phyloP scores from a whole-genome alignment of 208 protist species.

The Porcisia hertigi region DNA sequence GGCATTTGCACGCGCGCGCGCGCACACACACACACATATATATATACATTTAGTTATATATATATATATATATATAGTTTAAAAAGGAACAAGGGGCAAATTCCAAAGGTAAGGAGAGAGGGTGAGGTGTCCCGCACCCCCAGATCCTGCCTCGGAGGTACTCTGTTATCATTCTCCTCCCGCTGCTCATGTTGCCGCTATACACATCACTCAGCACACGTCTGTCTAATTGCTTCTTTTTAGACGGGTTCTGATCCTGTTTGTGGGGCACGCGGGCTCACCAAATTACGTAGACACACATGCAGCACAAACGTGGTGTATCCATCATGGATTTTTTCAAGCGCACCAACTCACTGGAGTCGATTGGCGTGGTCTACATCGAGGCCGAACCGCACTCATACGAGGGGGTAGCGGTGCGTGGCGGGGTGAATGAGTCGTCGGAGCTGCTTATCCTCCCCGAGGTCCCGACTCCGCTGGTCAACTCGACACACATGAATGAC shows the following conservation, averaged over 20 bases:
- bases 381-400: conserved; percentile 22
- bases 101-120: neutral
- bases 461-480: conserved; percentile 4
- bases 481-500: conserved; percentile 28
- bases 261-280: neutral
- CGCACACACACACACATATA: too few relatives aligned
- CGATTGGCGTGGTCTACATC: conserved; percentile 45
- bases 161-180: neutral
- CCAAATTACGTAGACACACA: neutral
- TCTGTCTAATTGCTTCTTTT: too few relatives aligned
- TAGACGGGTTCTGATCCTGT: neutral
- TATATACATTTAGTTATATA: too few relatives aligned
- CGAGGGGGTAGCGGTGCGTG: conserved; percentile 5
- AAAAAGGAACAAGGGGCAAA: neutral
- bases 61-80: too few relatives aligned
- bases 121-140: neutral
- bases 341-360: conserved; percentile 49
- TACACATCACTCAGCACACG: neutral
- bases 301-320: neutral
- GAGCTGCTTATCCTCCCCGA: conserved; percentile 19
- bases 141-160: neutral
- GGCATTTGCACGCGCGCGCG: too few relatives aligned
- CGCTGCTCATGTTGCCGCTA: neutral
- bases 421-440: conserved; percentile 8
- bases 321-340: conserved; percentile 36